These are phyloP conservation scores for Leptographium galeiforme DNA, from an alignment of 2,329 filamentous ascomycete genomes.

Conservation along the genomic window DNA sequence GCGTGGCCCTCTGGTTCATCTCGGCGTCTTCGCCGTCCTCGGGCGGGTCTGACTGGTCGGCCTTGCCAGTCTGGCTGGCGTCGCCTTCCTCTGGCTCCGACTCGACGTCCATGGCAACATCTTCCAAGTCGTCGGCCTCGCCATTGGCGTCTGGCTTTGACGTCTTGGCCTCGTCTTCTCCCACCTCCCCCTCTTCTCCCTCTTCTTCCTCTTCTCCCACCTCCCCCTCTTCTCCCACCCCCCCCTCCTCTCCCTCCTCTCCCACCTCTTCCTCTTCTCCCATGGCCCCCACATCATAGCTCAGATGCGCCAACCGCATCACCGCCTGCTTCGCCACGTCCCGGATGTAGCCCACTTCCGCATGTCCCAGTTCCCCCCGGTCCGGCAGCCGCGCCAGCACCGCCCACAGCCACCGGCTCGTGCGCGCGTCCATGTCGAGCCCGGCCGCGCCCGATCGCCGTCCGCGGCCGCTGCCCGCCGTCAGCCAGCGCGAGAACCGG, in stretches of 20 bases:
- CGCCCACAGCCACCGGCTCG: constrained; percentile 78
- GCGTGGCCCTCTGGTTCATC: constrained; percentile 50
- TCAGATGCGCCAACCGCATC: constrained; percentile 39
- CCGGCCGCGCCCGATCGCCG: constrained; percentile 20
- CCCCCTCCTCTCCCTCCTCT: constrained; percentile 28
- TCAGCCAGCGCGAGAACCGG: constrained; percentile 5
- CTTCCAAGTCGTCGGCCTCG: constrained; percentile 14
- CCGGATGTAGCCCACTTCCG: constrained; percentile 62
- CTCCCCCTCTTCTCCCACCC: constrained; percentile 21
- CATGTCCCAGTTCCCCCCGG: constrained; percentile 59
- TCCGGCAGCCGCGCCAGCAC: constrained; percentile 64
- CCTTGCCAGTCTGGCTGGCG: neutral
- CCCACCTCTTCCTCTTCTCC: constrained; percentile 31
- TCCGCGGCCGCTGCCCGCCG: neutral
- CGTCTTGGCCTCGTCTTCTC: constrained; percentile 15
- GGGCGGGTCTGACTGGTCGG: neutral
- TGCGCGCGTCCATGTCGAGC: constrained; percentile 46
- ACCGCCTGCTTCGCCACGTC: constrained; percentile 70
- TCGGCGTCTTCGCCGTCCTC: constrained; percentile 15
- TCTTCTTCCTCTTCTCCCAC: constrained; percentile 18
- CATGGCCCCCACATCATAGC: constrained; percentile 34
- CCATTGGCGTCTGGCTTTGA: constrained; percentile 15
- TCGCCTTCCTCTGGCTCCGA: constrained; percentile 3
- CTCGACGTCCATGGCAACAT: constrained; percentile 10
- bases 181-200: constrained; percentile 11